Percentiles rank a stretch among this genome's conserved stretches.
Evolutionary conservation across 768 basidiomycete species (phyloP).

Genomic region (Mycena albidolilacea): DNA sequence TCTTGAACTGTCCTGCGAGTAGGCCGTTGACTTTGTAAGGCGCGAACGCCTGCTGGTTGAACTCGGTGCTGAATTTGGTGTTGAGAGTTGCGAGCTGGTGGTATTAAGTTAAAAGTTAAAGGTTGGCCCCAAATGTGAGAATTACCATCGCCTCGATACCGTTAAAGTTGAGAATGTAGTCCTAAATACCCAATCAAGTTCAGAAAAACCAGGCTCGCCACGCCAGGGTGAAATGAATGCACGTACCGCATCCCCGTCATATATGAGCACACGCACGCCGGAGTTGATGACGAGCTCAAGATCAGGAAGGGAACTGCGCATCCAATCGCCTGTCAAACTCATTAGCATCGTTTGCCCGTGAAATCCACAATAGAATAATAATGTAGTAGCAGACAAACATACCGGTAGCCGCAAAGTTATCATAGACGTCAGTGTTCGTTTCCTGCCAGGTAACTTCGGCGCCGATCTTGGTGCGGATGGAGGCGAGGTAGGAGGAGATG

Average conservation of each 20-base stretch:
- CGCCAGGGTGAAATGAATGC: background rate
- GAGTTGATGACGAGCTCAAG: constrained; percentile 73
- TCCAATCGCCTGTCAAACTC: constrained; percentile 41
- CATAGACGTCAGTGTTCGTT: constrained; percentile 59
- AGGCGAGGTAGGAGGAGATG: constrained; percentile 51
- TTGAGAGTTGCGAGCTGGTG: constrained; percentile 55
- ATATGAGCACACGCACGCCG: constrained; percentile 63
- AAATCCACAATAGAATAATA: background rate
- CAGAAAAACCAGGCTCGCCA: background rate
- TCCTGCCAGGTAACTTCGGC: constrained; percentile 60
- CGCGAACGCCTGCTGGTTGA: constrained; percentile 59
- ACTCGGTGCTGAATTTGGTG: constrained; percentile 61
- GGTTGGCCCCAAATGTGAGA: background rate
- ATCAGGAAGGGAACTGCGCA: constrained; percentile 53
- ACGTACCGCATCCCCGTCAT: constrained; percentile 70
- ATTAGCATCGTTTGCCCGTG: background rate
- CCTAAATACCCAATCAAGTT: constrained; percentile 46
- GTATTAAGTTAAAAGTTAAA: background rate
- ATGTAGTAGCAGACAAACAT: constrained; percentile 21
- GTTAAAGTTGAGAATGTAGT: constrained; percentile 68
- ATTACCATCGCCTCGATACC: constrained; percentile 73
- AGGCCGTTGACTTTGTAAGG: constrained; percentile 67
- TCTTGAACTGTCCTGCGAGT: constrained; percentile 68
- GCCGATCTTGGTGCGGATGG: constrained; percentile 56
- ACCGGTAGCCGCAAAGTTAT: constrained; percentile 66